Percentiles rank a stretch among this genome's conserved stretches.
Evolutionary conservation across 306 rosid genomes (phyloP).

Genomic region (Lathyrus aphaca): DNA sequence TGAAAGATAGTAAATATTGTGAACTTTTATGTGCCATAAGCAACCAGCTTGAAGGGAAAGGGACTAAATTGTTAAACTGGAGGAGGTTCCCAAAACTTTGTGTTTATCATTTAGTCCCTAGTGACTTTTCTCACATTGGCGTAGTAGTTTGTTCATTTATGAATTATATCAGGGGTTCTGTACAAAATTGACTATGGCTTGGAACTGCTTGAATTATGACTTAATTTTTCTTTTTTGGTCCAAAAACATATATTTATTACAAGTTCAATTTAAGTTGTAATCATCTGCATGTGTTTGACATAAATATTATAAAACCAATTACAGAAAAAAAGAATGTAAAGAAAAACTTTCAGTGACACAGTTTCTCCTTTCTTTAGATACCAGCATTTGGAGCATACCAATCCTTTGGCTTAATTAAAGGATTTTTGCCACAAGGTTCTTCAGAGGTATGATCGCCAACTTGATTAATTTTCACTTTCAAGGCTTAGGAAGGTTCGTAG

Average conservation of each 20-base stretch:
- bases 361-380: slow-evolving; percentile 54
- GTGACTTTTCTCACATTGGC: slow-evolving; percentile 10
- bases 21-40: slow-evolving; percentile 8
- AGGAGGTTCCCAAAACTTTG: slow-evolving; percentile 4
- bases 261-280: slow-evolving; percentile 14
- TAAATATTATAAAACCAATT: background rate
- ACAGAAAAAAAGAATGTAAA: background rate
- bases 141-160: slow-evolving; percentile 10
- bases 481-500: background rate
- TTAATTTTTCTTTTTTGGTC: background rate
- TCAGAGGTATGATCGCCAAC: slow-evolving; percentile 61
- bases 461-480: slow-evolving; percentile 13
- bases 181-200: background rate
- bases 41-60: slow-evolving; percentile 1
- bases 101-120: background rate
- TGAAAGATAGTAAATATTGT: background rate
- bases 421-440: slow-evolving; percentile 67
- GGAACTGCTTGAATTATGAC: slow-evolving; percentile 3
- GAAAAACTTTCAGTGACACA: slow-evolving; percentile 2
- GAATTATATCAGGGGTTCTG: slow-evolving; percentile 11
- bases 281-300: background rate
- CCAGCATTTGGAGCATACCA: slow-evolving; percentile 89
- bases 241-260: background rate
- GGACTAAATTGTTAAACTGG: background rate
- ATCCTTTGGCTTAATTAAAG: slow-evolving; percentile 73